A percentile compares a stretch with the other conserved stretches of the same genome.
Evolutionary conservation across 768 basidiomycete species (phyloP).

Genomic region (Paxillus involutus): DNA sequence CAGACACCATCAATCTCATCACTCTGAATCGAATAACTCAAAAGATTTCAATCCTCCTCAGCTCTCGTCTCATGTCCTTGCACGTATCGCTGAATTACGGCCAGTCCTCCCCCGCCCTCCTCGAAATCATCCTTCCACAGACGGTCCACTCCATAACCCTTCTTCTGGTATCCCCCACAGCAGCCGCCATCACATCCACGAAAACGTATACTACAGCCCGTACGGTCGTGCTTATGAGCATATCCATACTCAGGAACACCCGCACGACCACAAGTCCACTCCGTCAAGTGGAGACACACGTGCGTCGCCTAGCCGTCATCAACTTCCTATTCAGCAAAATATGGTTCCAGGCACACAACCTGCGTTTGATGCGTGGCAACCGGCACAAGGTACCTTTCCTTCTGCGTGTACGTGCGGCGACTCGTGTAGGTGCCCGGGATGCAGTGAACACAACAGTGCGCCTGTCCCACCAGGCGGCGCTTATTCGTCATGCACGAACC

Average conservation of each 20-base stretch:
- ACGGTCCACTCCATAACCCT: conserved; percentile 47
- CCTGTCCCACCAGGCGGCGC: conserved; percentile 37
- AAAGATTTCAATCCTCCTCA: conserved; percentile 17
- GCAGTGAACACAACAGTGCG: conserved; percentile 51
- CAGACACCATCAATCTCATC: conserved; percentile 18
- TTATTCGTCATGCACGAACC: conserved; percentile 38
- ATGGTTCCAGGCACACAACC: conserved; percentile 23
- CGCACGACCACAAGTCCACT: conserved; percentile 20
- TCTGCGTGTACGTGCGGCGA: conserved; percentile 63
- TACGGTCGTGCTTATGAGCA: conserved; percentile 68
- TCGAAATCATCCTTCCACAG: conserved; percentile 12
- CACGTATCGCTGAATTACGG: conserved; percentile 63
- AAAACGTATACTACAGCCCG: conserved; percentile 57
- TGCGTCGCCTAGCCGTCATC: conserved; percentile 21
- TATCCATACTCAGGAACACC: conserved; percentile 37
- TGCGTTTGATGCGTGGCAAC: conserved; percentile 24
- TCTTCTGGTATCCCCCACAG: conserved; percentile 42
- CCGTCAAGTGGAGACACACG: conserved; percentile 15
- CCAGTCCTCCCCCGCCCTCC: conserved; percentile 69
- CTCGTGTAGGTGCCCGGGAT: conserved; percentile 63
- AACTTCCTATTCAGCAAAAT: conserved; percentile 27
- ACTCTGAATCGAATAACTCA: conserved; percentile 13
- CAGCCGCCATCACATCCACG: conserved; percentile 48
- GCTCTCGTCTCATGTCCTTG: conserved; percentile 50
- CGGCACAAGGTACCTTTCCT: conserved; percentile 34